These are phyloP conservation scores for Backusella luteola DNA, from an alignment of 192 early-diverging fungal species.

Conservation along the genomic window DNA sequence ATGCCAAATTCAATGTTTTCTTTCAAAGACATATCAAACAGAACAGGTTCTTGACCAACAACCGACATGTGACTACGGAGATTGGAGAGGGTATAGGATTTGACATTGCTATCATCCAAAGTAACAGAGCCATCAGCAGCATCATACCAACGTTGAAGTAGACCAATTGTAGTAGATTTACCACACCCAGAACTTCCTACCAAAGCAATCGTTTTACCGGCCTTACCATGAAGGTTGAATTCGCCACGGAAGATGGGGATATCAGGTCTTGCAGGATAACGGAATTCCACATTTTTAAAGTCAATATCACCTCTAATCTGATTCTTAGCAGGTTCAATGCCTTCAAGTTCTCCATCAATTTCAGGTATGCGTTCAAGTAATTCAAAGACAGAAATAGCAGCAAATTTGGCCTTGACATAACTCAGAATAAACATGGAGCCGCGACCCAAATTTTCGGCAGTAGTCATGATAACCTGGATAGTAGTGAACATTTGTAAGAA, in stretches of 20 bases:
- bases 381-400: conserved; percentile 68
- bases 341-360: conserved; percentile 62
- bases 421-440: conserved; percentile 69
- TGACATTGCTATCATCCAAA: conserved; percentile 61
- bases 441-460: conserved; percentile 53
- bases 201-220: conserved; percentile 80
- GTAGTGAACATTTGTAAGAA: conserved; percentile 22
- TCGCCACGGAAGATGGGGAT: conserved; percentile 45
- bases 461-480: conserved; percentile 21
- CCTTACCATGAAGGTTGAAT: conserved; percentile 47
- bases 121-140: conserved; percentile 50
- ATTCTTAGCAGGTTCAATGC: conserved; percentile 28
- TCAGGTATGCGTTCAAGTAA: conserved; percentile 67
- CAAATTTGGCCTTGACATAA: conserved; percentile 74
- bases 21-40: conserved; percentile 84
- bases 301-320: conserved; percentile 35
- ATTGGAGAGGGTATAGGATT: conserved; percentile 59
- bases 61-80: conserved; percentile 76
- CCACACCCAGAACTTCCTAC: conserved; percentile 88
- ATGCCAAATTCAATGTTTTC: conserved; percentile 87
- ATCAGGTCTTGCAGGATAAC: conserved; percentile 63
- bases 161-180: conserved; percentile 66
- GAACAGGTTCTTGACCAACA: conserved; percentile 92
- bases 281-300: conserved; percentile 53
- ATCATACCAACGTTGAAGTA: conserved; percentile 85